Evolutionary conservation across 164 flowering plant genomes (phyloP), one percentile per base, ranked within the genome.

Genomic region (Berberis thunbergii): DNA sequence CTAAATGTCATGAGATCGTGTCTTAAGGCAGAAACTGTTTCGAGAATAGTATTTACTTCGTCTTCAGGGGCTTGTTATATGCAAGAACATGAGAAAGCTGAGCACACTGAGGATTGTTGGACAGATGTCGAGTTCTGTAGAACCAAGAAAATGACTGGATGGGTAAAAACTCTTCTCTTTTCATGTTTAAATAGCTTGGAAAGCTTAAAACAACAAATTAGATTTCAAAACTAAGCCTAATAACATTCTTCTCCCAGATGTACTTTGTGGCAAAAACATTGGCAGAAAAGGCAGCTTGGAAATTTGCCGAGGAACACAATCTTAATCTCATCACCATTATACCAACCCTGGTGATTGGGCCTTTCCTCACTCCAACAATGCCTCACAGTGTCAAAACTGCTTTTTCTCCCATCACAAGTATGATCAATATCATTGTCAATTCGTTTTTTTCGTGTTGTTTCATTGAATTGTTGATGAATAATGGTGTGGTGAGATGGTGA

Each of bases 201-300:
- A 26, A 26, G 26, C 26, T 26, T 26, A 26, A 26, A 26, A 26
- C 26, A 26, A 26, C 26, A 26, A 26, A 26, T 26, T 26, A 26
- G 26, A 26, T 26, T 26, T 26, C 0, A 26, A 26, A 5, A 50
- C 11, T 50, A n/a, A 50, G 8, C 49, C 26, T 10, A 50, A 50
- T 3, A 3, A 3, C 54, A 7, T 6, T 52, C 13, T 41, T 42
- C 44, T 57, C 45, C 67, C 26, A 76, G 79, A 73, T 73, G 75
- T 76, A 76, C 54, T 73, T 71, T 38, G 75, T 66, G 0, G 69
- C 76, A 40, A 76, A 76, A 49, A 68, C 74, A 2, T 44, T 71
- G 54, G 79, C 79, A 0, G 79, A 76, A 68, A 63, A 71, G 48
- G 77, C 73, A 1, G 79, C 79, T 7, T 70, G 73, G 79, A 71